phyloP scores from a whole-genome alignment of 2,329 filamentous ascomycete genomes.

The Cladosporium oxysporum region DNA sequence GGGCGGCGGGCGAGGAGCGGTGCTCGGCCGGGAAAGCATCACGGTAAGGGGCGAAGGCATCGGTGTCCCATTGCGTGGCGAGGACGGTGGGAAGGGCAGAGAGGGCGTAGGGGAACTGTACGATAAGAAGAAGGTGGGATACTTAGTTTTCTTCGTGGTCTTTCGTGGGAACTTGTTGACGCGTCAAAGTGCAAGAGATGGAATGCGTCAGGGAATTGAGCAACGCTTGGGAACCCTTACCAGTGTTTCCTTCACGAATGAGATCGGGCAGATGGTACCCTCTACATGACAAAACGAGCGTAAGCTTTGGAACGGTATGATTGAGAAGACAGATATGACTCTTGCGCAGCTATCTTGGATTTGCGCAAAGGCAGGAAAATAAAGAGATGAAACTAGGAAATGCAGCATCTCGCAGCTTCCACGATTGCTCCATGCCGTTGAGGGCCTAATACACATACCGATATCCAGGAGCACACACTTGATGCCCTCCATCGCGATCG shows the following conservation, averaged over 20 bases:
- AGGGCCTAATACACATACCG: slow-evolving; percentile 31
- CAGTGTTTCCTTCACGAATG: slow-evolving; percentile 79
- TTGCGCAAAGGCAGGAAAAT: background rate
- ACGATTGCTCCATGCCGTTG: background rate
- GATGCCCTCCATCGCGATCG: slow-evolving; percentile 31
- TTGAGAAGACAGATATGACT: background rate
- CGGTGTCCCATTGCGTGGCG: slow-evolving; percentile 65
- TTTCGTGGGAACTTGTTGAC: background rate
- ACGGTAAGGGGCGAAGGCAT: slow-evolving; percentile 66
- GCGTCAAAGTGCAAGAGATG: slow-evolving; percentile 16
- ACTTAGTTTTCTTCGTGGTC: background rate
- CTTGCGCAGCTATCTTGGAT: background rate
- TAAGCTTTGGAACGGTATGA: slow-evolving; percentile 14
- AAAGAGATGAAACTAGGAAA: background rate
- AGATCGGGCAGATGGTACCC: slow-evolving; percentile 80
- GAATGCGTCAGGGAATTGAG: slow-evolving; percentile 12
- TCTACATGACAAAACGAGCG: slow-evolving; percentile 52
- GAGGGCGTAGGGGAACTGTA: slow-evolving; percentile 76
- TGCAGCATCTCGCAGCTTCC: background rate
- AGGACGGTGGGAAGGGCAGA: slow-evolving; percentile 65
- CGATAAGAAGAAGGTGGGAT: background rate
- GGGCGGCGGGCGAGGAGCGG: slow-evolving; percentile 57
- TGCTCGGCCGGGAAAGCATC: slow-evolving; percentile 69
- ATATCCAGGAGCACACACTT: slow-evolving; percentile 42
- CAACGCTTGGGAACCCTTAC: slow-evolving; percentile 55